Evolutionary conservation across 2,329 filamentous ascomycete species (phyloP), one percentile per base, ranked within the genome.

Genomic region (Aspergillus alliaceus): DNA sequence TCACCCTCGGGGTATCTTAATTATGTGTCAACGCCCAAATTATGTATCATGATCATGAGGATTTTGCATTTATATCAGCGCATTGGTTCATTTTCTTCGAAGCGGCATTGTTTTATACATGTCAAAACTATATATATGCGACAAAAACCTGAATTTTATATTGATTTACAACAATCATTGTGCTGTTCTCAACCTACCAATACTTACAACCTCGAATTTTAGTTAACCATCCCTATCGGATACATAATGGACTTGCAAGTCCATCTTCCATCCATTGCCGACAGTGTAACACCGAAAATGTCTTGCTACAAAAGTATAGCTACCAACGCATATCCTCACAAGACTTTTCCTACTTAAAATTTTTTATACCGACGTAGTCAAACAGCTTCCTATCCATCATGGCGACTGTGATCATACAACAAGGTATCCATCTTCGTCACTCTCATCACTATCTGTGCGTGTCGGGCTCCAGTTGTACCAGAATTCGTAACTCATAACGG

Each of bases 401-500:
- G 40, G 22, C 11, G 40, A 27, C 15, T 25, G 22, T 27, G 14
- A 4, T 27, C 58, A 65, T 9, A 65, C 54, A 32, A 65, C 47
- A 27, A 64, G 54, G 37, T 51, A 55, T 4, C 55, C 59, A 31
- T 64, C 57, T 22, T 58, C 59, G 25, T 64, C 56, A 29, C 46
- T 52, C 54, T 55, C 52, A 55, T 55, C 50, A 14, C 39, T 56
- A 32, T 37, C 58, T 14, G 27, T 53, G 29, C 53, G 47, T 25
- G 59, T 27, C 27, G 54, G 42, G 22, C 67, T 70, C 75, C 74
- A 76, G 22, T 74, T 70, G 49, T 77, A 76, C 71, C 72, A 79
- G 34, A 88, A 75, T 72, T 87, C 85, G 71, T 86, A 88, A 57
- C 79, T 83, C 72, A 86, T 68, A 7, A 87, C 73, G 0, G 80